Base-by-base conservation (phyloP, 495 filamentous ascomycete genomes). In the Cetradonia linearis region DNA sequence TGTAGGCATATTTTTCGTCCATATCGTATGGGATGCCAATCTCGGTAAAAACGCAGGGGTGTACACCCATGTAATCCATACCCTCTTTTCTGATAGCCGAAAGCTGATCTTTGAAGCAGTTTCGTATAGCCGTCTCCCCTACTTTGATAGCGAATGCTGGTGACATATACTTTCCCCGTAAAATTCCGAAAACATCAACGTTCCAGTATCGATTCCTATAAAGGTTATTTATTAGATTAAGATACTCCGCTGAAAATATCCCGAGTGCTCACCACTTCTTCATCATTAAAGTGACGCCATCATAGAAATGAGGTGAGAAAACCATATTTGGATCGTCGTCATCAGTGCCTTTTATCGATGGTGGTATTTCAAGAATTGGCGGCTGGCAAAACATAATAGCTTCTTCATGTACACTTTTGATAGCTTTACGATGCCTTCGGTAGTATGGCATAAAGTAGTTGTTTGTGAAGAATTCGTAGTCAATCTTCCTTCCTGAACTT, bases 11-110 rank as follows among this genome's bases (percentile, higher is more conserved):
- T 71, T 95, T 88, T 59, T 94, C 82, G 67, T 99, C 91, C 93
- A 99, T 99, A 70, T 99, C 94, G 68, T 96, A 99, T 0, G 93
- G 93, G 62, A 97, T 96, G 28, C 93, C 93, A 65, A 96, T 96
- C 67, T 99, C 93, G 1, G 88, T 94, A 69, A 95, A 87, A 13
- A 98, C 74, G 65, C 92, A 86, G 1, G 93, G 93, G 64, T 94
- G 93, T 37, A 85, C 81, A 18, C 93, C 93, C 80, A 96, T 89
- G 57, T 92, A 85, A 37, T 92, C 86, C 20, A 84, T 71, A n/a
- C 94, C 95, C 72, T 98, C 93, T 60, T 94, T 78, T 55, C 83
- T 80, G 38, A 98, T 89, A 16, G 87, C 87, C 20, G 84, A 81
- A n/a, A 97, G 81, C 65, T 98, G 93, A 64, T 96, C 88, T 60